Evolutionary conservation across 768 basidiomycete species (phyloP), one percentile per base, ranked within the genome.

Genomic region (Rhizopogon vinicolor): DNA sequence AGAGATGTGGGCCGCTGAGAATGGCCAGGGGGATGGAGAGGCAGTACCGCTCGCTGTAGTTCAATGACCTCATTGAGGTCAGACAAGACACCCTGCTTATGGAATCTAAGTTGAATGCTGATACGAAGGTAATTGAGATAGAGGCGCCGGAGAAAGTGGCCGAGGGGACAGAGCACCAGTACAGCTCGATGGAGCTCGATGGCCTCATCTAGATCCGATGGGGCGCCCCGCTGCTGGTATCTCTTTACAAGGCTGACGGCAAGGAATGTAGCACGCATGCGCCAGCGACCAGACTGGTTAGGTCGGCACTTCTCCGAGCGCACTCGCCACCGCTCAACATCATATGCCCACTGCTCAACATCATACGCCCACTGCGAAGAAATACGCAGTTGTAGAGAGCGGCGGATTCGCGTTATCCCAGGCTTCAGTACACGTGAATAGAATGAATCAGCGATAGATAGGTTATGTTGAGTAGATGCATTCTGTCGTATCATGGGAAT

Each of bases 1-100:
- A 63, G 60, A 14, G 44, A 41, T 19, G 31, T 57, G 29, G 58
- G 55, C 19, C 51, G 59, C 22, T 56, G 37, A n/a, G 64, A n/a
- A 43, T 61, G 56, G 39, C 48, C 60, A 37, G 52, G 12, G 28
- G 61, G 55, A 39, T 44, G 46, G 29, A 67, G 58, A 29, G 57
- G 41, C n/a, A 68, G 41, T 8, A 66, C 67, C 25, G 60, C 49
- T 18, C 50, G 58, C 28, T 66, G 63, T 40, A 60, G 56, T 33
- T 60, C 56, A 40, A 68, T 59, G 13, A 63, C 71, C n/a, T 65
- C 52, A 42, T 73, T 62, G 1, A 72, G 53, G 41, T 72, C 72
- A 31, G 55, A 53, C 28, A 57, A 42, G 31, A 51, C 28, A 7
- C 69, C 59, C 16, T 59, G 60, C 41, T 62, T 45, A 41, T 63